Evolutionary conservation across 495 filamentous ascomycete species (phyloP), one percentile per base, ranked within the genome.

Genomic region (Hypoxylon cercidicola): DNA sequence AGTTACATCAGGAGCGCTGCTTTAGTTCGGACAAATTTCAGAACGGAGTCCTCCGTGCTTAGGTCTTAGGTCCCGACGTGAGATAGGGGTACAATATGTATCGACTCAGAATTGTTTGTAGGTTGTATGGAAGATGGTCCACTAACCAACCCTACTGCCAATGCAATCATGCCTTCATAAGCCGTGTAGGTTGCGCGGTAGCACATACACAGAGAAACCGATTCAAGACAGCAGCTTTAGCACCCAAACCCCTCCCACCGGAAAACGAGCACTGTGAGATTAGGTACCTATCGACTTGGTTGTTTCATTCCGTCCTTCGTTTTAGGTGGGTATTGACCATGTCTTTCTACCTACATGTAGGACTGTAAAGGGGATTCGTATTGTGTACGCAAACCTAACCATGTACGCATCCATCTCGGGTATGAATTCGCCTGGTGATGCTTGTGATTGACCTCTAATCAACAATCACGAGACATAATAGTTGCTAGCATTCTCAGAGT

Each of bases 1-100:
- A 64, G 65, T 68, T 64, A 64, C 60, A 68, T 68, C 60, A 6
- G 55, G 59, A 58, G 20, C 16, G 65, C 65, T 64, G 65, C 65
- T 68, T 68, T 68, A 68, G 60, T 32, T 56, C 32, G 55, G 45
- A 51, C 55, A 41, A 68, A 60, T 32, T 52, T 34, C 56, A 39
- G 45, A 47, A 68, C 48, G 55, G 65, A 55, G 47, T 34, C 48
- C 37, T 68, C 59, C 55, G 59, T 46, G 41, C 13, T 15, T 51
- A 13, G 41, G 28, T 55, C n/a, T n/a, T n/a, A n/a, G 40, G 47
- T 47, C 8, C 30, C 30, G 10, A 4, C 28, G 39, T 15, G 9
- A 25, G 16, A 41, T 15, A 11, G 10, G 9, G 30, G 3, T 32
- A 32, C 30, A 11, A 32, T 8, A 32, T 7, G 30, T 7, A 32